phyloP scores from a whole-genome alignment of 108 stramenopile genomes.

The Conticribra guillardii region DNA sequence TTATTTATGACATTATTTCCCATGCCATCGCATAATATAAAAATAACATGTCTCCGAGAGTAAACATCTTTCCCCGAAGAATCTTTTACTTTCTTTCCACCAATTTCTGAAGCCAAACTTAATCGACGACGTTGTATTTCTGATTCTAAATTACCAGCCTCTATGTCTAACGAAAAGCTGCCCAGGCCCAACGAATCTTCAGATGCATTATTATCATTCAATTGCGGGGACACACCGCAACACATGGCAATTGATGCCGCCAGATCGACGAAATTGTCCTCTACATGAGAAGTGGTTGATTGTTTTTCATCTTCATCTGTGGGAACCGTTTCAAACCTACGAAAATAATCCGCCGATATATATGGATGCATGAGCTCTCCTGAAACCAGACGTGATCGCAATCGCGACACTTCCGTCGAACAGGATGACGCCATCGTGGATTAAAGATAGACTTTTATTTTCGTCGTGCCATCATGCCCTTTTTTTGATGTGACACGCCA shows the following conservation, averaged over 20 bases:
- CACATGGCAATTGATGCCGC: slow-evolving; percentile 32
- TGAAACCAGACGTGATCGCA: neutral
- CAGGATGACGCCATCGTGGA: neutral
- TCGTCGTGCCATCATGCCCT: too few relatives aligned
- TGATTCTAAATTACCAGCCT: neutral
- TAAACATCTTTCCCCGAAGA: neutral
- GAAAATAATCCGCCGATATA: neutral
- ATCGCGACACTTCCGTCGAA: neutral
- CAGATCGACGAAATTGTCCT: slow-evolving; percentile 28
- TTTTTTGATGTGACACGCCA: too few relatives aligned
- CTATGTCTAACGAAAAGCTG: too few relatives aligned
- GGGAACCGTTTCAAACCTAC: too few relatives aligned
- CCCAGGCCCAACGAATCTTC: too few relatives aligned
- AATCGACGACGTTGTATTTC: slow-evolving; percentile 18
- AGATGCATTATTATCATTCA: neutral
- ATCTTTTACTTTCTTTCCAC: slow-evolving; percentile 1
- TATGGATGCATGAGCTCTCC: neutral
- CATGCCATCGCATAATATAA: slow-evolving; percentile 48
- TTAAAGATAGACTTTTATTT: neutral
- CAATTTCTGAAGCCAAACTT: slow-evolving; percentile 31
- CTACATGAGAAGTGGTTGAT: neutral
- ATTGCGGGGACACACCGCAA: slow-evolving; percentile 19
- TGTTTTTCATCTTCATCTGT: too few relatives aligned
- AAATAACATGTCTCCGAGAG: slow-evolving; percentile 22
- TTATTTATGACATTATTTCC: slow-evolving; percentile 25